phyloP scores from a whole-genome alignment of 1,284 basidiomycete species.

The Tilletia caries region DNA sequence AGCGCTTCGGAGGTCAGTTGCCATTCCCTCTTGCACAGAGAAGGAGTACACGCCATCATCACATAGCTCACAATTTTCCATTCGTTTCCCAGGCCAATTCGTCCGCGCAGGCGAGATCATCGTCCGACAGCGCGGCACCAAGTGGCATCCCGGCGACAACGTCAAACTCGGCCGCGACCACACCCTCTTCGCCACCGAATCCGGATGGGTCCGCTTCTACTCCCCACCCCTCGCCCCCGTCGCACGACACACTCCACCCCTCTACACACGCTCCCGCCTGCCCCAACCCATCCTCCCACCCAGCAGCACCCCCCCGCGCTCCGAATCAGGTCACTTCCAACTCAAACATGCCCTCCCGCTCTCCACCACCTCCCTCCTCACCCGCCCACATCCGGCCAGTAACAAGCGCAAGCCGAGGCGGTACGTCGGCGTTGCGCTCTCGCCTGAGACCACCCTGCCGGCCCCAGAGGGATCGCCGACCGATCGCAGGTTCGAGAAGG shows the following conservation, averaged over 20 bases:
- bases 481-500: slow-evolving; percentile 41
- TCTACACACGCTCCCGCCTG: slow-evolving; percentile 23
- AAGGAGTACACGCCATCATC: neutral
- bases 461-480: slow-evolving; percentile 29
- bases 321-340: neutral
- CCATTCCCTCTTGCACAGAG: too few species aligned
- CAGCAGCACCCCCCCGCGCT: neutral
- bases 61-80: slow-evolving; percentile 15
- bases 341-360: neutral
- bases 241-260: slow-evolving; percentile 19
- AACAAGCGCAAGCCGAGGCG: slow-evolving; percentile 31
- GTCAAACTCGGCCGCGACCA: slow-evolving; percentile 50
- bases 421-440: slow-evolving; percentile 47
- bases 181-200: slow-evolving; percentile 48
- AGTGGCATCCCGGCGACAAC: slow-evolving; percentile 51
- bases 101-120: slow-evolving; percentile 50
- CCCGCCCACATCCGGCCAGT: slow-evolving; percentile 40
- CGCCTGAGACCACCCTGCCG: slow-evolving; percentile 33
- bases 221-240: slow-evolving; percentile 23
- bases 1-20: slow-evolving; percentile 41
- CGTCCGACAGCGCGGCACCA: slow-evolving; percentile 49
- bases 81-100: slow-evolving; percentile 28
- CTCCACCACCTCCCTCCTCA: slow-evolving; percentile 25
- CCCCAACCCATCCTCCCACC: slow-evolving; percentile 6
- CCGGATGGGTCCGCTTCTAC: slow-evolving; percentile 52